A percentile compares a stretch with the other conserved stretches of the same genome.
Conservation (phyloP, 2,329 filamentous ascomycete species). For the Fusarium domesticum region DNA sequence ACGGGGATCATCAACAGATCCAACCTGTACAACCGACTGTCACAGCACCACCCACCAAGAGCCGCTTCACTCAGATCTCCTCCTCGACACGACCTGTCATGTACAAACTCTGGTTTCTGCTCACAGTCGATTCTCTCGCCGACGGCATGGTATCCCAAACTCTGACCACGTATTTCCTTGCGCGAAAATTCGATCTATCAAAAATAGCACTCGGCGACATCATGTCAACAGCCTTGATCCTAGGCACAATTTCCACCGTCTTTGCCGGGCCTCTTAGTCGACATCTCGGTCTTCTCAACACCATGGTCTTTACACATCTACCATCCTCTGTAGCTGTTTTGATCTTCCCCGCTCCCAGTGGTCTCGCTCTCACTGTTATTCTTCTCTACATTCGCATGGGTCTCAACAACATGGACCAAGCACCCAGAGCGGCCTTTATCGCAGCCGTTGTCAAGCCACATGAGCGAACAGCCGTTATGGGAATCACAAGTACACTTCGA, state of each 20-base stretch:
- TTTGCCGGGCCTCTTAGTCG: constrained; percentile 58
- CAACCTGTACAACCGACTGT: constrained; percentile 6
- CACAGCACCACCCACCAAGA: constrained; percentile 16
- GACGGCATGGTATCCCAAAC: constrained; percentile 63
- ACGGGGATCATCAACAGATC: too few relatives aligned
- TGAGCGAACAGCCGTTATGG: constrained; percentile 68
- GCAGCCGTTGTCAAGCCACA: constrained; percentile 62
- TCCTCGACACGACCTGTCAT: constrained; percentile 55
- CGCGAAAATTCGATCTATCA: constrained; percentile 51
- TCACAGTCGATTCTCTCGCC: constrained; percentile 62
- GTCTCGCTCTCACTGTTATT: constrained; percentile 49
- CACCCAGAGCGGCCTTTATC: constrained; percentile 63
- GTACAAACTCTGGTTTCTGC: constrained; percentile 62
- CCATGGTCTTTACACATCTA: constrained; percentile 61
- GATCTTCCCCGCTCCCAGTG: constrained; percentile 54
- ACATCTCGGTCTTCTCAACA: constrained; percentile 60
- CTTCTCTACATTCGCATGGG: constrained; percentile 59
- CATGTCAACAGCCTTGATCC: constrained; percentile 51
- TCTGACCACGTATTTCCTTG: constrained; percentile 57
- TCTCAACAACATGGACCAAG: constrained; percentile 68
- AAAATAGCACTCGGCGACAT: constrained; percentile 61
- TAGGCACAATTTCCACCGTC: constrained; percentile 51
- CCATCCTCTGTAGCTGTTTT: constrained; percentile 61
- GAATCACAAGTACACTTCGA: constrained; percentile 59
- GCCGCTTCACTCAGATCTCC: constrained; percentile 54